These are phyloP conservation scores for Chenopodium berlandieri DNA, from an alignment of 148 eudicot genomes.

Conservation along the genomic window DNA sequence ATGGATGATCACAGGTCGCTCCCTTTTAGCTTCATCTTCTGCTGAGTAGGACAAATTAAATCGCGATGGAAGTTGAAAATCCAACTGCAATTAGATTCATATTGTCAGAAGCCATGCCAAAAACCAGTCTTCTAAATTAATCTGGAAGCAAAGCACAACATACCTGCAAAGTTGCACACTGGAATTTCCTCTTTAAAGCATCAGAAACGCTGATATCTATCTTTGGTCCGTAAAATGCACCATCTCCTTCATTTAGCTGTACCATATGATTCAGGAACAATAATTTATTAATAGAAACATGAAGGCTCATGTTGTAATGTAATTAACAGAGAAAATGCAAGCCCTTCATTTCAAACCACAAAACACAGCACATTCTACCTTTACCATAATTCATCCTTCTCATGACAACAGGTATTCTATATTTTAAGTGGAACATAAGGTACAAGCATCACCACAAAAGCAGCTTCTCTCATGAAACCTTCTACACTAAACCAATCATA, in stretches of 20 bases:
- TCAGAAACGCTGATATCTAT: constrained; percentile 97
- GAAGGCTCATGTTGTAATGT: background rate
- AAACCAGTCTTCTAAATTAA: background rate
- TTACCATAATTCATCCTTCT: background rate
- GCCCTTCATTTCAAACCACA: background rate
- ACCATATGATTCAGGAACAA: constrained; percentile 1
- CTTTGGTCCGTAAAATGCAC: constrained; percentile 99
- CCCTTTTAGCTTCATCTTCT: constrained; percentile 93
- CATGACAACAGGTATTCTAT: background rate
- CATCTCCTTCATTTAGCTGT: constrained; percentile 94
- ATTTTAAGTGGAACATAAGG: background rate
- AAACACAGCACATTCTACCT: background rate
- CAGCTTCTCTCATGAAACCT: background rate
- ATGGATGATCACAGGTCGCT: constrained; percentile 96
- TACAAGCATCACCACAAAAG: background rate
- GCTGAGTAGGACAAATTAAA: constrained; percentile 90
- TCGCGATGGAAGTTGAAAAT: constrained; percentile 88
- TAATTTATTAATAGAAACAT: background rate
- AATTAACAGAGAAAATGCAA: background rate
- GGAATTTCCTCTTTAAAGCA: constrained; percentile 93
- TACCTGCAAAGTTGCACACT: constrained; percentile 99
- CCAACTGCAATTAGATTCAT: constrained; percentile 55
- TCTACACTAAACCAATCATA: background rate
- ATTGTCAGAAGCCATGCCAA: background rate
- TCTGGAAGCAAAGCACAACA: constrained; percentile 8